Evolutionary conservation across 2,329 filamentous ascomycete species (phyloP), one percentile per base, ranked within the genome.

Genomic region (Kalmusia sp.): DNA sequence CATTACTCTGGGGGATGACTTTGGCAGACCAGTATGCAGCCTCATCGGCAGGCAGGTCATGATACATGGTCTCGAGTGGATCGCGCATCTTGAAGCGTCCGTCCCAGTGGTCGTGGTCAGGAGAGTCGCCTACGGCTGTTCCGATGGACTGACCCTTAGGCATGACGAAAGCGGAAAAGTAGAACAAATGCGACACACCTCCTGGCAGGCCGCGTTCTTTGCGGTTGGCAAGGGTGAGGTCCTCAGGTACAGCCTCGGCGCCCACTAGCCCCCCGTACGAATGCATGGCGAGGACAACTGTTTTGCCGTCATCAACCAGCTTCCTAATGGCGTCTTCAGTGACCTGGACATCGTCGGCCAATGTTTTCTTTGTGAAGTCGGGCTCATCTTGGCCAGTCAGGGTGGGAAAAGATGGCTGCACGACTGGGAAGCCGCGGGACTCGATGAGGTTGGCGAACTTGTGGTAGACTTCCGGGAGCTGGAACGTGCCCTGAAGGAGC

Each of bases 201-300:
- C 58, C 58, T 2, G 15, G 3, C 6, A 53, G 22, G 1, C 46
- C 49, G 15, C 33, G 19, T n/a, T 15, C 21, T 34, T 55, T 38
- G 25, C 55, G 47, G 8, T 8, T 38, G n/a, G 45, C 35, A 34
- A 62, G 37, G 45, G 48, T 33, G 62, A 56, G 40, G 55, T 61
- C 51, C 62, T 57, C 33, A 6, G 51, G 44, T 5, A 57, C 59
- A 9, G 68, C 63, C 37, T 69, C 64, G 28, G 53, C 58, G 38
- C 63, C 65, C 6, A 58, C 56, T 11, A 68, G 49, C 9, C 67
- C 68, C 38, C 65, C 70, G 50, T 69, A 67, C 3, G 62, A 67
- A 54, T 72, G 69, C 59, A 69, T 64, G 8, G 65, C 57, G 1
- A 72, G 41, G 8, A 69, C 41, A 8, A 70, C 58, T 15, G 67